These are phyloP conservation scores for Blastocrithidia nonstop DNA, from an alignment of 208 protist genomes.

Conservation along the genomic window DNA sequence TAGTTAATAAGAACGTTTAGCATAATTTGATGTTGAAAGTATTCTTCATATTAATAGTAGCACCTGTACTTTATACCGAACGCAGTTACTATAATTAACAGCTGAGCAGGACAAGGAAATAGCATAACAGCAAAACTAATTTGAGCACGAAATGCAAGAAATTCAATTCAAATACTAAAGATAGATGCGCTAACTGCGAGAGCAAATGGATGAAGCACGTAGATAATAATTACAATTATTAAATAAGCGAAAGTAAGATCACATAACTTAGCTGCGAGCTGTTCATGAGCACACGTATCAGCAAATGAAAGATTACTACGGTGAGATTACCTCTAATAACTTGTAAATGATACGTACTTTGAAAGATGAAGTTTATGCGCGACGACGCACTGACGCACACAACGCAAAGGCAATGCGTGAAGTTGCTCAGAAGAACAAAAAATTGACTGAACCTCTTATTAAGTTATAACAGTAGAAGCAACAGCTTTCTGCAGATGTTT, in stretches of 20 bases:
- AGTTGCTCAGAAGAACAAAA: constrained; percentile 92
- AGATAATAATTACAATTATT: constrained; percentile 89
- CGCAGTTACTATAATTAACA: constrained; percentile 60
- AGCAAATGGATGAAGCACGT: constrained; percentile 83
- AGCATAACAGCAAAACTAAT: constrained; percentile 70
- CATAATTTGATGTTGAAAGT: constrained; percentile 65
- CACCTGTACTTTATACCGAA: constrained; percentile 74
- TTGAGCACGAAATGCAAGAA: constrained; percentile 87
- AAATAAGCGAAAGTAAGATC: constrained; percentile 92
- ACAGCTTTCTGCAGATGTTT: constrained; percentile 80
- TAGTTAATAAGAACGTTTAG: constrained; percentile 58
- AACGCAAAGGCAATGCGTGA: constrained; percentile 97
- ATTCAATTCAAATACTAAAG: constrained; percentile 91
- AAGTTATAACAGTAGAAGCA: constrained; percentile 86
- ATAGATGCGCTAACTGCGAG: constrained; percentile 77
- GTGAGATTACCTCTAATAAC: constrained; percentile 97
- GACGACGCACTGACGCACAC: constrained; percentile 89
- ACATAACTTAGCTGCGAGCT: constrained; percentile 89
- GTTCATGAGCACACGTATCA: constrained; percentile 93
- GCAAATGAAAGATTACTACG: constrained; percentile 97
- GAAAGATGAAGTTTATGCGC: constrained; percentile 91
- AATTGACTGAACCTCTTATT: constrained; percentile 90
- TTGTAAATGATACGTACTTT: constrained; percentile 95
- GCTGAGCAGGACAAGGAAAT: constrained; percentile 74
- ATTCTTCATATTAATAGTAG: constrained; percentile 81